Base-by-base conservation (phyloP, 1,284 basidiomycete genomes). In the Puccinia triticina region DNA sequence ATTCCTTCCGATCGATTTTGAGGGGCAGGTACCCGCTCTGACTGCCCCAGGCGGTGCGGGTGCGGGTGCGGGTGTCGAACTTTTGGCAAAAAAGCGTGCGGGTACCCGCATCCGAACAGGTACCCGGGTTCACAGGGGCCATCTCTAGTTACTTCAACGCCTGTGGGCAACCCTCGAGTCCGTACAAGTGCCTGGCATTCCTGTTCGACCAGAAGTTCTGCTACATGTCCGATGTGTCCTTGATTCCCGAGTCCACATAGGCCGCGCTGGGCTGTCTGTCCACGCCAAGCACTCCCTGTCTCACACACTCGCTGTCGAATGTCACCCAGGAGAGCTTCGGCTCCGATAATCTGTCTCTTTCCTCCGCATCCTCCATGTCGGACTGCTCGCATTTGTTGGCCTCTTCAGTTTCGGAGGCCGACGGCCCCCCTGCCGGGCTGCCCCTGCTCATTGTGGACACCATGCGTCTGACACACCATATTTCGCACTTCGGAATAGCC, bases 141-240 rank as follows among this genome's bases (percentile, higher is more conserved):
- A n/a, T n/a, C n/a, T n/a, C n/a, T n/a, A n/a, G n/a, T n/a, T 85
- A 85, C 83, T 85, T 86, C 72, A 84, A 83, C 29, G 82, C 84
- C 12, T 34, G 50, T 4, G 34, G 34, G 8, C 34, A 43, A 7
- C 84, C 87, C n/a, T 88, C 91, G 34, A 87, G 88, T 21, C 92
- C 93, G 0, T 93, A 92, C 86, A 86, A 91, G 72, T 92, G 91
- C 85, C 89, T 92, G 84, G 92, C 92, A 23, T 94, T 93, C 88
- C 89, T 91, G 84, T 89, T 94, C 43, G 89, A 91, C 84, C 88
- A 91, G 59, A 87, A 89, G 55, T 85, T 93, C 69, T 88, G 91
- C 18, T 93, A 93, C 86, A 89, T 94, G 78, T 92, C 92, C 37
- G 93, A 94, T 85, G 92, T 91, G 53, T 93, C 92, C 5, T 86